Evolutionary conservation across 2,329 filamentous ascomycete genomes (phyloP).

Genomic region (Zasmidium cellare): DNA sequence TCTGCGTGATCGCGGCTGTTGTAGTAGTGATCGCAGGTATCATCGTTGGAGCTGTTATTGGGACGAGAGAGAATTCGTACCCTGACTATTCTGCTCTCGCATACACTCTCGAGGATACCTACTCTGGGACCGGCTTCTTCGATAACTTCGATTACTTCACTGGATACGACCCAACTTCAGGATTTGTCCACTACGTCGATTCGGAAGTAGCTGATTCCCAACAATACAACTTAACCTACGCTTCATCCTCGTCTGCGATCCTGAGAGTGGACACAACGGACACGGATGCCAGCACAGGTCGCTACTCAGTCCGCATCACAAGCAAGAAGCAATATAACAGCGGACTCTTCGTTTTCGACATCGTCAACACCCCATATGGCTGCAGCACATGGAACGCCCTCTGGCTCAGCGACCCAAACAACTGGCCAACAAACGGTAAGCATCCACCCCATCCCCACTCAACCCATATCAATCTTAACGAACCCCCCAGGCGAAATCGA

Average conservation of each 20-base stretch:
- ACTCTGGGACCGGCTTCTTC: slow-evolving; percentile 50
- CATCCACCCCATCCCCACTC: background rate
- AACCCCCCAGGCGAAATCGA: slow-evolving; percentile 28
- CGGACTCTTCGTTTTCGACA: slow-evolving; percentile 40
- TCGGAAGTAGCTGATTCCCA: slow-evolving; percentile 20
- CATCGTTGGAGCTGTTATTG: slow-evolving; percentile 30
- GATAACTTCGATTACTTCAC: slow-evolving; percentile 51
- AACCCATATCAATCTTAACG: background rate
- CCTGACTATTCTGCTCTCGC: slow-evolving; percentile 30
- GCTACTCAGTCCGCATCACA: slow-evolving; percentile 36
- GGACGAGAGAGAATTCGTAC: slow-evolving; percentile 23
- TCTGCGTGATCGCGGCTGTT: slow-evolving; percentile 18
- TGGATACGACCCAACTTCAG: slow-evolving; percentile 49
- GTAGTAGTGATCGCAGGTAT: slow-evolving; percentile 24
- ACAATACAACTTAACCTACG: slow-evolving; percentile 34
- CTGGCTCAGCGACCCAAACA: slow-evolving; percentile 46
- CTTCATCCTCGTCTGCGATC: slow-evolving; percentile 27
- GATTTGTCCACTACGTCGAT: slow-evolving; percentile 50
- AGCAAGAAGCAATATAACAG: slow-evolving; percentile 38
- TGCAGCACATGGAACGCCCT: slow-evolving; percentile 42
- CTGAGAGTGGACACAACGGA: slow-evolving; percentile 30
- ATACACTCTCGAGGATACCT: slow-evolving; percentile 30
- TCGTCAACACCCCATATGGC: slow-evolving; percentile 36
- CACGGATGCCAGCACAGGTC: slow-evolving; percentile 29
- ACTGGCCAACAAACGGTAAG: slow-evolving; percentile 33